These are phyloP conservation scores for Climacium dendroides DNA, from an alignment of 225 moss, liverwort and hornwort genomes.

Conservation along the genomic window DNA sequence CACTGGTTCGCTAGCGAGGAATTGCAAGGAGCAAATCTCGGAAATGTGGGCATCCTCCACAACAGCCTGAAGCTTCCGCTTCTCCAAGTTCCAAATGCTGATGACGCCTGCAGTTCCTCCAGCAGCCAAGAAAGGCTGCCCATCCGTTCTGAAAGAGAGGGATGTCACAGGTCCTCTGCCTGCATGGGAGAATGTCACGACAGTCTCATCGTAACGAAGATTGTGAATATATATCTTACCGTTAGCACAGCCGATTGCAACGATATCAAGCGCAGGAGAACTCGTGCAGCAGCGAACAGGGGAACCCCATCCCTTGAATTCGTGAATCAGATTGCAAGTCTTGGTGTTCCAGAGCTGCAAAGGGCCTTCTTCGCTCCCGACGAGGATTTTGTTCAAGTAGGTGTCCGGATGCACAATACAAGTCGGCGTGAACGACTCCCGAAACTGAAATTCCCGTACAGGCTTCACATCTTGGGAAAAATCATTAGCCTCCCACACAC, in stretches of 20 bases:
- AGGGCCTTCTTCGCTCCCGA: constrained; percentile 83
- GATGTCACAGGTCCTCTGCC: constrained; percentile 72
- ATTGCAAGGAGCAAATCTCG: constrained; percentile 52
- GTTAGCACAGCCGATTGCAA: constrained; percentile 70
- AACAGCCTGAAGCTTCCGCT: constrained; percentile 73
- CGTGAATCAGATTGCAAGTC: constrained; percentile 53
- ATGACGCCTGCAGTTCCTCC: constrained; percentile 76
- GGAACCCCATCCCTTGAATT: constrained; percentile 83
- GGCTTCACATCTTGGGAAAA: constrained; percentile 22
- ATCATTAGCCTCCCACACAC: constrained; percentile 47
- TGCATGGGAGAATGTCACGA: constrained; percentile 64
- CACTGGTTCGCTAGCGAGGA: constrained; percentile 79
- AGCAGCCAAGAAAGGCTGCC: constrained; percentile 87
- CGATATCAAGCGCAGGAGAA: constrained; percentile 83
- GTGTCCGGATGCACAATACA: constrained; percentile 97
- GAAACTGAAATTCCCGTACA: constrained; percentile 55
- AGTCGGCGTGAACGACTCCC: constrained; percentile 81
- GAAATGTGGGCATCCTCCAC: constrained; percentile 79
- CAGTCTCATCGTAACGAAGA: constrained; percentile 73
- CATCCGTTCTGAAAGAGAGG: constrained; percentile 88
- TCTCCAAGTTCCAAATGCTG: constrained; percentile 90
- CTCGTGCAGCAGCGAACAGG: constrained; percentile 54
- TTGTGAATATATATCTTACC: constrained; percentile 80
- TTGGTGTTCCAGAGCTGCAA: constrained; percentile 87
- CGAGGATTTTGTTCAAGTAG: constrained; percentile 83